Conservation (phyloP, 306 rosid species). For the Quercus gilva region DNA sequence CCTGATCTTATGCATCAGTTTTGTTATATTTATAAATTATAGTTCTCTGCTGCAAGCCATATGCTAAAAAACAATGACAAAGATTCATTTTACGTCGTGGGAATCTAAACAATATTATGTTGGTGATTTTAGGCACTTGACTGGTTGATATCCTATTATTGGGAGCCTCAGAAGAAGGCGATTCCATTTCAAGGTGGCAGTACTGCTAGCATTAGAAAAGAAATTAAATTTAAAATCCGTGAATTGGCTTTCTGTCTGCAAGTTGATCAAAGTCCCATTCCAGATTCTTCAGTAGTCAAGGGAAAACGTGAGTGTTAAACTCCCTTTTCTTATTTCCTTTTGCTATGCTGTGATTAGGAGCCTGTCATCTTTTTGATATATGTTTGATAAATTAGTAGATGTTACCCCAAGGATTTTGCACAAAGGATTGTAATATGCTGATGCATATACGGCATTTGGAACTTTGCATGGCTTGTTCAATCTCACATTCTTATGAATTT, state of each 20-base stretch:
- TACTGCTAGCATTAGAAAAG: constrained; percentile 41
- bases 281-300: constrained; percentile 37
- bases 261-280: constrained; percentile 38
- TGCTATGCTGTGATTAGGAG: constrained; percentile 4
- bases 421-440: background rate
- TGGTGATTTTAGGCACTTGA: constrained; percentile 72
- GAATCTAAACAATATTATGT: background rate
- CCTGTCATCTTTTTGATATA: background rate
- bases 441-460: background rate
- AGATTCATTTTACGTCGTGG: background rate
- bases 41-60: background rate
- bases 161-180: constrained; percentile 89
- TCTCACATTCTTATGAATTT: background rate
- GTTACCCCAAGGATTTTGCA: background rate
- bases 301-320: constrained; percentile 55
- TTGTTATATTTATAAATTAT: background rate
- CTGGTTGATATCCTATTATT: constrained; percentile 88
- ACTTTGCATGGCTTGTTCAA: background rate
- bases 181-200: constrained; percentile 77
- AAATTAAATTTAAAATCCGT: constrained; percentile 58
- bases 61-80: background rate
- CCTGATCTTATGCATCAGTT: background rate
- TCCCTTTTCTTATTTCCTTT: constrained; percentile 5
- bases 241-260: constrained; percentile 57
- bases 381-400: background rate